A percentile compares a stretch with the other conserved stretches of the same genome.
phyloP scores from a whole-genome alignment of 2,329 filamentous ascomycete species.

The Hypoxylon sp. region DNA sequence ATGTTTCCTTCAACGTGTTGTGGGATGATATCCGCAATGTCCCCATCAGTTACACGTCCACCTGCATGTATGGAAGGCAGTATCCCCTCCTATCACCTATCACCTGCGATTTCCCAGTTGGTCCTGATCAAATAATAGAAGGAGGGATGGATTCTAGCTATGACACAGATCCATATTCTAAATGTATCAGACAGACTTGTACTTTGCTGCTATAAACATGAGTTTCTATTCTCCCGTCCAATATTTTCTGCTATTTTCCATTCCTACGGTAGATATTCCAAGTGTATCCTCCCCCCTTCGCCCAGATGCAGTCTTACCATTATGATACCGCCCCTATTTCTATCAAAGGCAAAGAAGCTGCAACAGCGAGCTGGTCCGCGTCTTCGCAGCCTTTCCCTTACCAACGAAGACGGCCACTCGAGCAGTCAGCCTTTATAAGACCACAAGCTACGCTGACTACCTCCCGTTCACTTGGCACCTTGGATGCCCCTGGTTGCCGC shows the following conservation, averaged over 20 bases:
- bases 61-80: conserved; percentile 9
- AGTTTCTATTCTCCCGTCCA: conserved; percentile 15
- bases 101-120: background rate
- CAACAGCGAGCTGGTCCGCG: conserved; percentile 30
- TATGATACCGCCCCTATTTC: conserved; percentile 46
- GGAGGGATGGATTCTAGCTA: background rate
- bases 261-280: conserved; percentile 1
- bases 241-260: conserved; percentile 17
- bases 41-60: background rate
- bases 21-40: background rate
- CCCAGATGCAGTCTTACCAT: conserved; percentile 54
- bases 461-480: conserved; percentile 41
- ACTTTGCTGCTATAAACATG: background rate
- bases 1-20: background rate
- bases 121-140: background rate
- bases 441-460: conserved; percentile 31
- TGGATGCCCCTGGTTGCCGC: conserved; percentile 35
- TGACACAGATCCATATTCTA: background rate
- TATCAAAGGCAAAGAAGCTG: conserved; percentile 48
- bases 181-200: background rate
- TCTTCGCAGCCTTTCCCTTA: conserved; percentile 38
- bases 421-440: conserved; percentile 42
- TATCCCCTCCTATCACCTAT: background rate
- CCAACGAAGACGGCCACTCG: conserved; percentile 38
- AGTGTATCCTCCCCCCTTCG: conserved; percentile 31